A percentile compares a stretch with the other conserved stretches of the same genome.
phyloP scores from a whole-genome alignment of 2,329 filamentous ascomycete genomes.

The Alternaria sp. region DNA sequence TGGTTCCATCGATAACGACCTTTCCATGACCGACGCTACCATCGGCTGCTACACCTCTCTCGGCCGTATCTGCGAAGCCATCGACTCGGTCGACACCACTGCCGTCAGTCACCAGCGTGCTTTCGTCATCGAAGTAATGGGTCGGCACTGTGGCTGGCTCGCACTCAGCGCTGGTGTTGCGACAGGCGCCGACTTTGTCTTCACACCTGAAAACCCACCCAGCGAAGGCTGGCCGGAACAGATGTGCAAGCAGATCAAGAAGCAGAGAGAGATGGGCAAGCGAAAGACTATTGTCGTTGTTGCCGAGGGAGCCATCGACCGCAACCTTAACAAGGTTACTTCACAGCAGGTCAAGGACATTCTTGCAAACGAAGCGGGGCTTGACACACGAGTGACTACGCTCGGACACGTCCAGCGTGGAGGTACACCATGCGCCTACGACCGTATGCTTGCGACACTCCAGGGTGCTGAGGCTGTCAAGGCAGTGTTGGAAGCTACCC shows the following conservation, averaged over 20 bases:
- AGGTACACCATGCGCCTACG: slow-evolving; percentile 90
- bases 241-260: slow-evolving; percentile 41
- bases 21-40: slow-evolving; percentile 95
- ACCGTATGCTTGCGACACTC: slow-evolving; percentile 89
- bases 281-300: slow-evolving; percentile 98
- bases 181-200: slow-evolving; percentile 94
- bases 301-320: slow-evolving; percentile 81
- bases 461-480: slow-evolving; percentile 64
- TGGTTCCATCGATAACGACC: slow-evolving; percentile 97
- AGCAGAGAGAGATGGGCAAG: slow-evolving; percentile 90
- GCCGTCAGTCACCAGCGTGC: slow-evolving; percentile 93
- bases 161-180: slow-evolving; percentile 95
- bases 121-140: slow-evolving; percentile 97
- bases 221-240: slow-evolving; percentile 79
- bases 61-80: slow-evolving; percentile 90
- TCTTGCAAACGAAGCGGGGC: slow-evolving; percentile 78
- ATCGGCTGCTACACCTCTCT: slow-evolving; percentile 97
- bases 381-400: slow-evolving; percentile 94
- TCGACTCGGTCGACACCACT: slow-evolving; percentile 96
- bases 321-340: slow-evolving; percentile 82
- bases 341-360: slow-evolving; percentile 85
- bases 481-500: slow-evolving; percentile 61
- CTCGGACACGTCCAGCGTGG: slow-evolving; percentile 97
- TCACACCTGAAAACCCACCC: slow-evolving; percentile 93
- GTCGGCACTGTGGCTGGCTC: slow-evolving; percentile 95